Conservation (phyloP, 192 early-diverging fungal species). For the Entophlyctis helioformis region DNA sequence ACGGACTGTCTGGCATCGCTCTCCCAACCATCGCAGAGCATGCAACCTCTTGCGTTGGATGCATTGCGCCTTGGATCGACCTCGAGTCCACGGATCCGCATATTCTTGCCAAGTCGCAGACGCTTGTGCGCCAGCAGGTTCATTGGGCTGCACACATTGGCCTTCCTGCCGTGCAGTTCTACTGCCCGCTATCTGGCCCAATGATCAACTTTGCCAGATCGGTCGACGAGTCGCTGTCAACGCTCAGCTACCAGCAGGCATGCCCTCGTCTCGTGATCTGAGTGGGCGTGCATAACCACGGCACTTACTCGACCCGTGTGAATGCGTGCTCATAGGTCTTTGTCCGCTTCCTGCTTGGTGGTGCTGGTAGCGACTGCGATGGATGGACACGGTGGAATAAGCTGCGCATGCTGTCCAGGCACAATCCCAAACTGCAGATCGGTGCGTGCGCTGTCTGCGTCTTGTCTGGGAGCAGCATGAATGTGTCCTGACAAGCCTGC, state of each 20-base stretch:
- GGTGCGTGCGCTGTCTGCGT: constrained; percentile 12
- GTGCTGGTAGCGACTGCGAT: constrained; percentile 10
- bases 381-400: constrained; percentile 75
- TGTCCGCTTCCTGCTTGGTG: constrained; percentile 33
- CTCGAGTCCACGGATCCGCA: constrained; percentile 10
- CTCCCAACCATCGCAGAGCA: too few relatives aligned
- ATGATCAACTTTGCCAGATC: constrained; percentile 49
- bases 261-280: background rate
- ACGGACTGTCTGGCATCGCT: too few relatives aligned
- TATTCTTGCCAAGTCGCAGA: constrained; percentile 7
- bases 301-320: background rate
- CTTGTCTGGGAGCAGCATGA: background rate
- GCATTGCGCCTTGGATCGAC: constrained; percentile 6
- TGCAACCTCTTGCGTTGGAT: too few relatives aligned
- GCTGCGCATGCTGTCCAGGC: constrained; percentile 57
- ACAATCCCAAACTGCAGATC: constrained; percentile 50
- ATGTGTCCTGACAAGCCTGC: background rate
- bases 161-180: constrained; percentile 42
- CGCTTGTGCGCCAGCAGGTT: constrained; percentile 28
- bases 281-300: constrained; percentile 1
- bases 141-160: constrained; percentile 64
- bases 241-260: constrained; percentile 22
- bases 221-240: constrained; percentile 19
- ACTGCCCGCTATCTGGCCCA: constrained; percentile 14
- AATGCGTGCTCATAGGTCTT: constrained; percentile 14